These are phyloP conservation scores for Colletotrichum zoysiae DNA, from an alignment of 2,329 filamentous ascomycete genomes.

Conservation along the genomic window DNA sequence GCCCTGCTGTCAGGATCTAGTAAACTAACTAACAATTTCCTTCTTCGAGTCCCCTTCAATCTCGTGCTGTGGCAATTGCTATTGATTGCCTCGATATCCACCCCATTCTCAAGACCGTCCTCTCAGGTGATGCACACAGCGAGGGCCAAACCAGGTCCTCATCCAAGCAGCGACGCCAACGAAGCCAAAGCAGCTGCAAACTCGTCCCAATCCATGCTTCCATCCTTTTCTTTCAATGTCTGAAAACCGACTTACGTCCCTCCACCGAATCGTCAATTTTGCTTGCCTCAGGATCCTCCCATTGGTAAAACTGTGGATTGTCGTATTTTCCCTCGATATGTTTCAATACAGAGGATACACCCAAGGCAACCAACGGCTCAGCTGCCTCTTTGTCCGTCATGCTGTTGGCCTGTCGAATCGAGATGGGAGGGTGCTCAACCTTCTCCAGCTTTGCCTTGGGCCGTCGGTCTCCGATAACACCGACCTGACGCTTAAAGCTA, in stretches of 20 bases:
- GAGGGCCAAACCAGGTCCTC: conserved; percentile 38
- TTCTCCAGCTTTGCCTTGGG: conserved; percentile 46
- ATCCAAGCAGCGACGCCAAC: conserved; percentile 38
- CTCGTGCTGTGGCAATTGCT: conserved; percentile 17
- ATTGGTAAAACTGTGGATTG: conserved; percentile 14
- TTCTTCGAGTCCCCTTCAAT: conserved; percentile 22
- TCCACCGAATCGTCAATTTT: conserved; percentile 25
- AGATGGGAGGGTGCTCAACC: conserved; percentile 47
- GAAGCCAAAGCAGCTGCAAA: conserved; percentile 29
- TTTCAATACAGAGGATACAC: conserved; percentile 50
- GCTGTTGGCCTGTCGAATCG: conserved; percentile 54
- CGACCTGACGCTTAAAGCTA: conserved; percentile 49
- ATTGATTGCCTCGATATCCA: conserved; percentile 11
- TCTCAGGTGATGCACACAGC: conserved; percentile 21
- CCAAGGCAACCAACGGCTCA: conserved; percentile 58
- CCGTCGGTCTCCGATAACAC: conserved; percentile 55
- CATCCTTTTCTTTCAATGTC: conserved; percentile 16
- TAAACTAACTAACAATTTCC: conserved; percentile 31
- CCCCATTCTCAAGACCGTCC: conserved; percentile 28
- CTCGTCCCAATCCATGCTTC: background rate
- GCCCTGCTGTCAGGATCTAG: conserved; percentile 23
- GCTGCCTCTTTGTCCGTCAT: conserved; percentile 55
- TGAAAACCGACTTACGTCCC: conserved; percentile 29
- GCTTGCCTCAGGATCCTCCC: conserved; percentile 22
- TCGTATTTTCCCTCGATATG: conserved; percentile 30